A percentile compares a stretch with the other conserved stretches of the same genome.
phyloP scores from a whole-genome alignment of 2,329 filamentous ascomycete species.

The Endocalyx cinctus region DNA sequence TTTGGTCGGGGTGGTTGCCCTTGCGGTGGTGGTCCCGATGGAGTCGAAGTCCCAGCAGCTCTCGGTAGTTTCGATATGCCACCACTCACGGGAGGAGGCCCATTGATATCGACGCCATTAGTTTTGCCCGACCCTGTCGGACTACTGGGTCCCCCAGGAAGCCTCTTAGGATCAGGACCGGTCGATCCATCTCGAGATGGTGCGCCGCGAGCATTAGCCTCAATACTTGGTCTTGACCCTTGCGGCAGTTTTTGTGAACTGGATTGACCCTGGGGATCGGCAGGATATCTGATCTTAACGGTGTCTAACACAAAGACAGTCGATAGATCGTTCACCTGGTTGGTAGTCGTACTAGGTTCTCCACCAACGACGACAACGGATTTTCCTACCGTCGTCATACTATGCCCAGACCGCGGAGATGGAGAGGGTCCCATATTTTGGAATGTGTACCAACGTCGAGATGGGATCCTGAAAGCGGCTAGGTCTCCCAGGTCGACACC shows the following conservation, averaged over 20 bases:
- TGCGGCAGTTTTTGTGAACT: conserved; percentile 36
- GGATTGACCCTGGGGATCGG: conserved; percentile 54
- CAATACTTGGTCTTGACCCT: conserved; percentile 38
- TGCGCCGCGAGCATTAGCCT: conserved; percentile 30
- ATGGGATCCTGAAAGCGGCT: conserved; percentile 70
- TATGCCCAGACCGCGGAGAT: conserved; percentile 89
- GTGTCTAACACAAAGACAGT: conserved; percentile 92
- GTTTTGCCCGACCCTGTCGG: conserved; percentile 36
- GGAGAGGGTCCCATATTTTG: conserved; percentile 99
- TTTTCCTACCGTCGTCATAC: conserved; percentile 93
- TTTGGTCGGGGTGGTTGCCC: conserved; percentile 49
- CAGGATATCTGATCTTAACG: conserved; percentile 92
- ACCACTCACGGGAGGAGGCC: conserved; percentile 26
- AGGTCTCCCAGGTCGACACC: conserved; percentile 89
- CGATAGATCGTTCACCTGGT: conserved; percentile 77
- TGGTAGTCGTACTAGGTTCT: conserved; percentile 83
- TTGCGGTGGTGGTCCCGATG: conserved; percentile 50
- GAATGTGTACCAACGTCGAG: conserved; percentile 96
- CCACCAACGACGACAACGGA: conserved; percentile 89
- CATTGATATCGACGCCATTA: conserved; percentile 34
- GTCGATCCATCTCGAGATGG: conserved; percentile 49
- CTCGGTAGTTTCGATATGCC: conserved; percentile 36
- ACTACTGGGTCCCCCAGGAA: conserved; percentile 29
- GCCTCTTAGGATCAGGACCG: conserved; percentile 47
- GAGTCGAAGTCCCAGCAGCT: conserved; percentile 32